Base-by-base conservation (phyloP, 768 basidiomycete genomes). In the Lactifluus echinatus region DNA sequence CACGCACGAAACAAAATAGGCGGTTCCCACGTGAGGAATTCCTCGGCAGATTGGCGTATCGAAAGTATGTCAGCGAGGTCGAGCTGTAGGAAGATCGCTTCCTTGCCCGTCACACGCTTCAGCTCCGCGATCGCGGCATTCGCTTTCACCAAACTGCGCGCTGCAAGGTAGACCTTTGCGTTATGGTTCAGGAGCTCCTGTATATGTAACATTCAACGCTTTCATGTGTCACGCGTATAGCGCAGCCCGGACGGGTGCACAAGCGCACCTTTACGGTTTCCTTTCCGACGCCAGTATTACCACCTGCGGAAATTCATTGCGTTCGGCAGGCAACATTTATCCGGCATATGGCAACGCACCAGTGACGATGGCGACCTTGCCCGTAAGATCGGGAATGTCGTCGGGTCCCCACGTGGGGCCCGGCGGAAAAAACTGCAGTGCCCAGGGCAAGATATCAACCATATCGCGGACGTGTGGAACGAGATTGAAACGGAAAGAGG, bases 121-220 rank as follows among this genome's bases (percentile, higher is more conserved):
- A 89, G 69, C 7, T 80, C 76, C 29, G 70, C 59, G 55, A 87
- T 84, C 0, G 83, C 82, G 3, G 63, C 64, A 4, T 75, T 70
- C 0, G 75, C 72, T 59, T 78, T 84, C 29, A 69, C 67, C 50
- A 67, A 57, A 51, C 64, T 74, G n/a, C 83, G 75, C 8, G 72
- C 70, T 0, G 79, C 82, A 42, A 87, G 53, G 64, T 89, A 87
- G 0, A 88, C 84, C 53, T 78, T 85, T 8, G 84, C 85, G 64
- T 84, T 79, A 61, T 80, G 80, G 8, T 61, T 37, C 17, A 87
- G 70, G 8, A 85, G 75, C 2, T 70, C 76, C 79, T 83, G 56
- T 21, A 34, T n/a, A 17, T 24, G 17, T n/a, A n/a, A n/a, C n/a
- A n/a, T n/a, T n/a, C n/a, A n/a, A n/a, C n/a, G n/a, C n/a, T n/a